A percentile compares a stretch with the other conserved stretches of the same genome.
These are phyloP conservation scores for Collybia sp. DNA, from an alignment of 768 basidiomycete species.

Conservation along the genomic window DNA sequence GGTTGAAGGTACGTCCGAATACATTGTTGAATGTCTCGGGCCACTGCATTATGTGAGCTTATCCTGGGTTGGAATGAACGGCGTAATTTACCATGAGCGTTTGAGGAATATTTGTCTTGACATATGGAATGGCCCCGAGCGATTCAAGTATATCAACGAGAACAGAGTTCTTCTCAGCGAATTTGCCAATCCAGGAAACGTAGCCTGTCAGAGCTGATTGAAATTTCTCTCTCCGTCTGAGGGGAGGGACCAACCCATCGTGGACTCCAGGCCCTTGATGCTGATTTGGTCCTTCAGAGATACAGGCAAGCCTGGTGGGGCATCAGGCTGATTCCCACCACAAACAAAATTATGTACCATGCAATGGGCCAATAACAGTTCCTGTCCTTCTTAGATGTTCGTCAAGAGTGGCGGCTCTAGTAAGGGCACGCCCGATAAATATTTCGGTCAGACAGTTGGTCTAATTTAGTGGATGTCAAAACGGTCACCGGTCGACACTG, in stretches of 20 bases:
- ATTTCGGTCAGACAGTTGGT: slow-evolving; percentile 82
- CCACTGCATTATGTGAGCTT: slow-evolving; percentile 39
- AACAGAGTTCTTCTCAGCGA: slow-evolving; percentile 52
- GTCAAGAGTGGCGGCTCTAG: slow-evolving; percentile 63
- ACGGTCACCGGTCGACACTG: not conserved
- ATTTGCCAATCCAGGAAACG: slow-evolving; percentile 64
- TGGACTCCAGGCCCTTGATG: slow-evolving; percentile 65
- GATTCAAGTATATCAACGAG: slow-evolving; percentile 64
- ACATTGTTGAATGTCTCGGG: slow-evolving; percentile 74
- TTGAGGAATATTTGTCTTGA: slow-evolving; percentile 75
- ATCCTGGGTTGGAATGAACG: not conserved
- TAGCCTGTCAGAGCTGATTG: slow-evolving; percentile 48
- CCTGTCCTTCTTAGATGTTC: slow-evolving; percentile 57
- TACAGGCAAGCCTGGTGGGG: slow-evolving; percentile 44
- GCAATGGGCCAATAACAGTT: slow-evolving; percentile 62
- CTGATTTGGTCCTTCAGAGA: slow-evolving; percentile 73
- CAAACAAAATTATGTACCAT: slow-evolving; percentile 34
- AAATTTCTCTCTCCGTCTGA: not conserved
- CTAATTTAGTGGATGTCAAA: slow-evolving; percentile 26
- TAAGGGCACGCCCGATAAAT: slow-evolving; percentile 69
- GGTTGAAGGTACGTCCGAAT: slow-evolving; percentile 77
- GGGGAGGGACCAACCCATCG: slow-evolving; percentile 16
- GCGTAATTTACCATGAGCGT: slow-evolving; percentile 54
- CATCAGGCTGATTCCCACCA: not conserved
- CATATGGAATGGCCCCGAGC: slow-evolving; percentile 67